These are phyloP conservation scores for Pythium phragmitis DNA, from an alignment of 352 stramenopile genomes.

Conservation along the genomic window DNA sequence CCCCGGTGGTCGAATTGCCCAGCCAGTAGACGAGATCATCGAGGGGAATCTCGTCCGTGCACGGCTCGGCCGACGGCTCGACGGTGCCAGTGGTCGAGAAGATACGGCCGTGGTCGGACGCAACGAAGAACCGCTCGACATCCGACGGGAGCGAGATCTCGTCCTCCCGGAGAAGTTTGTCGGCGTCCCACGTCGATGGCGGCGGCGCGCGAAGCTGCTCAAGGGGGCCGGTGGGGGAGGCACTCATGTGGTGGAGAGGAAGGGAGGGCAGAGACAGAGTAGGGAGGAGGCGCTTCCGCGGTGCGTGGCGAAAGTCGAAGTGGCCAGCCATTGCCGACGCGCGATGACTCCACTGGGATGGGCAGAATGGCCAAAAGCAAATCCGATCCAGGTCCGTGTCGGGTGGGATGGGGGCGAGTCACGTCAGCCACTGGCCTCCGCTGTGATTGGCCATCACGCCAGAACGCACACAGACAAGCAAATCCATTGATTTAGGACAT, in stretches of 20 bases:
- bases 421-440: background rate
- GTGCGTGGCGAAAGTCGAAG: background rate
- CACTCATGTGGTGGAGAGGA: background rate
- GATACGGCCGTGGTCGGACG: constrained; percentile 2
- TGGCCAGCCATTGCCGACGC: background rate
- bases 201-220: background rate
- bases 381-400: too few species aligned
- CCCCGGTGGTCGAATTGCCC: constrained; percentile 16
- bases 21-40: constrained; percentile 31
- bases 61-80: constrained; percentile 19
- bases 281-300: background rate
- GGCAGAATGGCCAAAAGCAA: too few species aligned
- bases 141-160: background rate
- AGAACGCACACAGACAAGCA: background rate
- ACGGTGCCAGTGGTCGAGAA: constrained; percentile 6
- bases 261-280: background rate
- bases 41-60: constrained; percentile 26
- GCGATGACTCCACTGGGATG: too few species aligned
- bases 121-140: constrained; percentile 2
- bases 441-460: too few species aligned
- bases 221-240: background rate
- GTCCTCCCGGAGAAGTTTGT: constrained; percentile 4
- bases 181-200: constrained; percentile 1
- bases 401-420: background rate
- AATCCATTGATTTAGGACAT: background rate